Percentiles rank a stretch among this genome's conserved stretches.
Evolutionary conservation across 257 asterid species (phyloP).

Genomic region (Scutellaria minor): DNA sequence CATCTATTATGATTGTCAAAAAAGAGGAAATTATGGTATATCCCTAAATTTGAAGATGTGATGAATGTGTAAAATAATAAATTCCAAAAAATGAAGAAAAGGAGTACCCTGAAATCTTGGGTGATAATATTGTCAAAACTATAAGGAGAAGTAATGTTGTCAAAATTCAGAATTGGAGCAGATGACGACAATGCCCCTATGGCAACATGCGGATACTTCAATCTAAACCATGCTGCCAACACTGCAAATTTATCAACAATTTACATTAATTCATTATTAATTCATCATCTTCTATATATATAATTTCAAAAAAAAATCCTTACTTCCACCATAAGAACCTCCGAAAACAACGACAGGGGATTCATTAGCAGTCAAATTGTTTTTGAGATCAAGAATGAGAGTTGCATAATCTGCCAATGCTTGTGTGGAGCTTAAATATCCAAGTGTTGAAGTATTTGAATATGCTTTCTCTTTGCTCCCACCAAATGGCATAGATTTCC

Average conservation of each 20-base stretch:
- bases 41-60: no score
- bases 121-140: conserved; percentile 74
- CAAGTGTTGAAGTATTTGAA: conserved; percentile 78
- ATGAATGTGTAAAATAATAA: no score
- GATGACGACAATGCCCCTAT: conserved; percentile 94
- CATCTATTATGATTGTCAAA: no score
- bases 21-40: no score
- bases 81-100: not conserved
- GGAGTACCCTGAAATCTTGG: conserved; percentile 71
- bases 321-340: conserved; percentile 98
- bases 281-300: no score
- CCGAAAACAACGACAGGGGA: conserved; percentile 89
- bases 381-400: conserved; percentile 69
- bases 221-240: conserved; percentile 98
- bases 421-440: conserved; percentile 81
- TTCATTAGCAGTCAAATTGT: conserved; percentile 62
- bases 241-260: conserved; percentile 46
- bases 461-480: conserved; percentile 61
- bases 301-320: not conserved
- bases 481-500: conserved; percentile 82
- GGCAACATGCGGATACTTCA: conserved; percentile 88
- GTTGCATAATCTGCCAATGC: conserved; percentile 92
- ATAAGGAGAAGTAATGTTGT: conserved; percentile 76
- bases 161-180: conserved; percentile 90
- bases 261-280: no score